Evolutionary conservation across 1,284 basidiomycete genomes (phyloP).

Genomic region (Trichosporon sp.): DNA sequence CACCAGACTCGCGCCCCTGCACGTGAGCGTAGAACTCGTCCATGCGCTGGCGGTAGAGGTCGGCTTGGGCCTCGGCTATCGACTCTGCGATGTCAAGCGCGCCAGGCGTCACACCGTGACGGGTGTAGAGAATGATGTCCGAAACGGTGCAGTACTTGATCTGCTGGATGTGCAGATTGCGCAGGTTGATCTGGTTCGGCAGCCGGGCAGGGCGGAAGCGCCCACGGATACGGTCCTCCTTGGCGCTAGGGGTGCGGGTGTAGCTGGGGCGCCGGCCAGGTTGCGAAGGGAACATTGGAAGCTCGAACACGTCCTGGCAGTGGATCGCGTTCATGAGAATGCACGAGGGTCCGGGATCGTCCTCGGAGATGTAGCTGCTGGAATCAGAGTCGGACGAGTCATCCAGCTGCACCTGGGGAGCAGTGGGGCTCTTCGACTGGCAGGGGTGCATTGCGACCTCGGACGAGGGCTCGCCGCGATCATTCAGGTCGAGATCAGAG

Average conservation of each 20-base stretch:
- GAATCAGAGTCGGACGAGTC: conserved; percentile 11
- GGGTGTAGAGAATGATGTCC: conserved; percentile 83
- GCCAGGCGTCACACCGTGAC: conserved; percentile 47
- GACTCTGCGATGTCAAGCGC: conserved; percentile 55
- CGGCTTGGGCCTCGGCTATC: conserved; percentile 46
- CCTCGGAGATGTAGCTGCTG: conserved; percentile 19
- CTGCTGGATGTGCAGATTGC: conserved; percentile 52
- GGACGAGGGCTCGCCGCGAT: conserved; percentile 2
- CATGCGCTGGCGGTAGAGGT: conserved; percentile 40
- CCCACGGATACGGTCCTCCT: conserved; percentile 5
- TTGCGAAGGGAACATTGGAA: conserved; percentile 29
- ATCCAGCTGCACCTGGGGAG: background rate
- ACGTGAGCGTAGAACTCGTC: conserved; percentile 38
- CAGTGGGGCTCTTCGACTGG: conserved; percentile 28
- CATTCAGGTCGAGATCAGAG: conserved; percentile 1
- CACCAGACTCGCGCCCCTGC: conserved; percentile 23
- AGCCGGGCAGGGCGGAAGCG: conserved; percentile 41
- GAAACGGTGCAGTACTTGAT: conserved; percentile 81
- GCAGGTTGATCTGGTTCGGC: conserved; percentile 46
- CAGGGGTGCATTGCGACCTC: conserved; percentile 47
- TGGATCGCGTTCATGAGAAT: conserved; percentile 46
- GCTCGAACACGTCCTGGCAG: conserved; percentile 45
- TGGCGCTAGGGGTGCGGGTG: conserved; percentile 1
- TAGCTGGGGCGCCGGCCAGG: conserved; percentile 15
- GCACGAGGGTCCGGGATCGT: conserved; percentile 34